phyloP scores from a whole-genome alignment of 1,284 basidiomycete species.

The Coniferiporia sulphurascens region DNA sequence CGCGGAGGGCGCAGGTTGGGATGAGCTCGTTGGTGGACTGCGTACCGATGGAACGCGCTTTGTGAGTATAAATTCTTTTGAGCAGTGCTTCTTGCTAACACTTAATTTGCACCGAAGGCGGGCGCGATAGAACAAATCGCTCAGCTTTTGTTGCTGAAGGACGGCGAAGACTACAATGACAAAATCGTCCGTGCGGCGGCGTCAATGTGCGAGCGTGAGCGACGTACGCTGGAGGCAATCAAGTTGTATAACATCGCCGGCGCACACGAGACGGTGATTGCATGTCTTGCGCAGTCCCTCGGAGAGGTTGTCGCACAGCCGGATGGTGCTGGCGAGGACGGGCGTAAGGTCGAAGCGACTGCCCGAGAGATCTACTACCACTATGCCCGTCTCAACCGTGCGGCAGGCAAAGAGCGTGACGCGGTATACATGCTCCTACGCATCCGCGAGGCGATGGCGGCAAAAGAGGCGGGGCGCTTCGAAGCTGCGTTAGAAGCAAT shows the following conservation, averaged over 20 bases:
- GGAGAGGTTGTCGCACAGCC: constrained; percentile 79
- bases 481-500: constrained; percentile 84
- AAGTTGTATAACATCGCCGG: constrained; percentile 94
- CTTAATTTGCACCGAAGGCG: constrained; percentile 41
- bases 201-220: constrained; percentile 66
- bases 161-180: constrained; percentile 71
- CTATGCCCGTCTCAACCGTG: constrained; percentile 79
- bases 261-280: constrained; percentile 85
- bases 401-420: constrained; percentile 72
- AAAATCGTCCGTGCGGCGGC: constrained; percentile 84
- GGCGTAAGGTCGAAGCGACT: constrained; percentile 68
- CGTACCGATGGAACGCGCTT: constrained; percentile 84
- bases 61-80: constrained; percentile 43
- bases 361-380: constrained; percentile 82
- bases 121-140: constrained; percentile 87
- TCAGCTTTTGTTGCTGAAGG: constrained; percentile 69
- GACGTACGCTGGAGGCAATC: constrained; percentile 88
- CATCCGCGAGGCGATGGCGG: constrained; percentile 78
- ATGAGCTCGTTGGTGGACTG: constrained; percentile 88
- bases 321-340: constrained; percentile 62
- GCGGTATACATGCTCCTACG: constrained; percentile 75
- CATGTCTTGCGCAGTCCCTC: constrained; percentile 84
- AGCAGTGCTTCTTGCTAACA: not conserved
- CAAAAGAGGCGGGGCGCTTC: constrained; percentile 67
- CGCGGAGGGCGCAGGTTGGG: constrained; percentile 83